Base-by-base conservation (phyloP, 208 protist genomes). In the Wallacemonas sp. region DNA sequence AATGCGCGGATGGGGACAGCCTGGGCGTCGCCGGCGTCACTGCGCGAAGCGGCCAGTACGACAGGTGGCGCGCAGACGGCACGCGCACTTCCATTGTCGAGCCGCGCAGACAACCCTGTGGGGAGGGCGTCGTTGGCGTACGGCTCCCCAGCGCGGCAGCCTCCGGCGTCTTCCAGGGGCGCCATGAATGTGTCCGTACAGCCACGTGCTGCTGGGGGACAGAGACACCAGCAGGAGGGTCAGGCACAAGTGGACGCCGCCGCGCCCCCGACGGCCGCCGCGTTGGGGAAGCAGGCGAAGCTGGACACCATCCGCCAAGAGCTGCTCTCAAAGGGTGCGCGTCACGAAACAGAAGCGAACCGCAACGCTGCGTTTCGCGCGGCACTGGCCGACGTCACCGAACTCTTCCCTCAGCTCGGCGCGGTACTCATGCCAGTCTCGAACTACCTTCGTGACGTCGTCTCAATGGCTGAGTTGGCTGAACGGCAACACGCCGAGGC, bases 381-480 rank as follows among this genome's bases (percentile, higher is more conserved):
- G 53, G 58, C 68, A 9, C 46, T 87, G 22, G 67, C 71, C 6
- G 67, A 86, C 24, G 33, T 91, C 45, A 38, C 55, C 15, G 15
- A 44, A n/a, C 10, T 83, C 3, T 83, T 79, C 59, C 85, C 85
- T 8, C 26, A 50, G 8, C 52, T 88, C 15, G 48, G 69, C n/a
- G 34, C 30, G 29, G 44, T 83, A 19, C 24, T 81, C 24, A 37
- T 76, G 36, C 64, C 42, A 3, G 27, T 74, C 19, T 36, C 61
- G 34, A 70, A 79, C 33, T 88, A 86, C 73, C 27, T 76, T 13
- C 73, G 71, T 9, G 81, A 91, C 6, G 12, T 76, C 15, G 58
- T 46, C 10, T 29, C 57, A 0, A 33, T 52, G 10, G 34, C 68
- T 3, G 63, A 77, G n/a, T 12, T 15, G 39, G 26, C 61, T 21